phyloP scores from a whole-genome alignment of 139 green algal species.

The Chlorella ohadii region DNA sequence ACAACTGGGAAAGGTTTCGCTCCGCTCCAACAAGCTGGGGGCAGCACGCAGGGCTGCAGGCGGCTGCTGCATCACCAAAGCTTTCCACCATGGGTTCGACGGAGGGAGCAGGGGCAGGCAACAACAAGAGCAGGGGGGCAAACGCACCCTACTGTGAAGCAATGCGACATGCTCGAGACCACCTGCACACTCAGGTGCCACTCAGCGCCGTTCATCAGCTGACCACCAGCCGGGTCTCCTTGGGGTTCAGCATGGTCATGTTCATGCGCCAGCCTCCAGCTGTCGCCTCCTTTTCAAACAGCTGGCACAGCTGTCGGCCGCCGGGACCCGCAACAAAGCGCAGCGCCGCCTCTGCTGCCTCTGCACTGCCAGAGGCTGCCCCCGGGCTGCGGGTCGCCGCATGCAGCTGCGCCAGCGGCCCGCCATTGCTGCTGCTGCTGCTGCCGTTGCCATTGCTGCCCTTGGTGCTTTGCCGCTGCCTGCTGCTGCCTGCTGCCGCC shows the following conservation, averaged over 20 bases:
- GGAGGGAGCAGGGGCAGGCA: too few relatives aligned
- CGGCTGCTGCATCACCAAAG: too few relatives aligned
- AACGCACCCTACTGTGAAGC: too few relatives aligned
- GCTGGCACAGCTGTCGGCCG: constrained; percentile 43
- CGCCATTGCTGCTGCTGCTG: neutral
- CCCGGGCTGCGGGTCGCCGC: neutral
- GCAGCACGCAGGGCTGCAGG: too few relatives aligned
- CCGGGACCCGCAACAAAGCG: neutral
- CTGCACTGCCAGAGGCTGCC: neutral
- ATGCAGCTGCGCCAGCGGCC: constrained; percentile 4
- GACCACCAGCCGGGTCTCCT: constrained; percentile 64
- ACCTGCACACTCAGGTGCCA: neutral
- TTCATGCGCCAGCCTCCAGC: constrained; percentile 68
- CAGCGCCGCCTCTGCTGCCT: neutral
- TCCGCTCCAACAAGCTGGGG: too few relatives aligned
- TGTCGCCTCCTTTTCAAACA: constrained; percentile 66
- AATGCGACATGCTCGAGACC: too few relatives aligned
- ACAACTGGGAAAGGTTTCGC: too few relatives aligned
- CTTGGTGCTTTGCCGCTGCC: neutral
- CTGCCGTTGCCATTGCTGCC: neutral
- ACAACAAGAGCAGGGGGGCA: too few relatives aligned
- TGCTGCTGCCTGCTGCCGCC: neutral
- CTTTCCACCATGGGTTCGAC: too few relatives aligned
- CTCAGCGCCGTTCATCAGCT: too few relatives aligned
- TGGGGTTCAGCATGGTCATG: constrained; percentile 77